phyloP scores from a whole-genome alignment of 2,329 filamentous ascomycete species.

The Ophiostoma tasmaniense region DNA sequence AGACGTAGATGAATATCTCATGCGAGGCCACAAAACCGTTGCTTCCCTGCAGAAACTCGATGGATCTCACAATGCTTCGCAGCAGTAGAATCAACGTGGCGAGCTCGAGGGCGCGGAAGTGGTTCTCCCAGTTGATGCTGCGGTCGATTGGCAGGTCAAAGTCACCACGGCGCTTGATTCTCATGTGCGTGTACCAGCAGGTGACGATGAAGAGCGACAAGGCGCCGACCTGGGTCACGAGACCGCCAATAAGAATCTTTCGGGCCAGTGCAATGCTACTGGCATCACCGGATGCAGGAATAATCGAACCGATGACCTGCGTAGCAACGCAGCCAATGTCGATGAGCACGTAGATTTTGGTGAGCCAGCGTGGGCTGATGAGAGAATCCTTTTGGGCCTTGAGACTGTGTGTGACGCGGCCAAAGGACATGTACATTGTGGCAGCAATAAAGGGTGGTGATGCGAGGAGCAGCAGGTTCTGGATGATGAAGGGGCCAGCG shows the following conservation, averaged over 20 bases:
- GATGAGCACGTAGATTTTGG: neutral
- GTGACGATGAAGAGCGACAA: neutral
- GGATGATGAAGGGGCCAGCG: neutral
- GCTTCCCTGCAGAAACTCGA: neutral
- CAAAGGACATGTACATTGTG: neutral
- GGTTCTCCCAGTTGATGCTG: neutral
- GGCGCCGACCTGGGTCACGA: neutral
- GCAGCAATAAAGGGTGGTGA: neutral
- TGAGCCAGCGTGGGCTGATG: neutral
- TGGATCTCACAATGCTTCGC: neutral
- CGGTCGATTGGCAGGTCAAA: neutral
- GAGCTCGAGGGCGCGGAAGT: neutral
- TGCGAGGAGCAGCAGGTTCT: neutral
- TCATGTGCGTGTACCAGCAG: neutral
- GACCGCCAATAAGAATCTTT: neutral
- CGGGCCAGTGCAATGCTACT: neutral
- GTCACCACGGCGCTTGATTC: neutral
- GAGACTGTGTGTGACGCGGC: neutral
- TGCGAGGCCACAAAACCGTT: neutral
- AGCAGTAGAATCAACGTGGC: neutral
- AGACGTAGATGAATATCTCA: neutral
- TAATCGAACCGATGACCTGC: neutral
- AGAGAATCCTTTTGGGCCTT: neutral
- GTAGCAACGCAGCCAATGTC: neutral
- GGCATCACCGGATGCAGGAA: neutral